These are phyloP conservation scores for Citrus sp. DNA, from an alignment of 345 rosid genomes.

Conservation along the genomic window DNA sequence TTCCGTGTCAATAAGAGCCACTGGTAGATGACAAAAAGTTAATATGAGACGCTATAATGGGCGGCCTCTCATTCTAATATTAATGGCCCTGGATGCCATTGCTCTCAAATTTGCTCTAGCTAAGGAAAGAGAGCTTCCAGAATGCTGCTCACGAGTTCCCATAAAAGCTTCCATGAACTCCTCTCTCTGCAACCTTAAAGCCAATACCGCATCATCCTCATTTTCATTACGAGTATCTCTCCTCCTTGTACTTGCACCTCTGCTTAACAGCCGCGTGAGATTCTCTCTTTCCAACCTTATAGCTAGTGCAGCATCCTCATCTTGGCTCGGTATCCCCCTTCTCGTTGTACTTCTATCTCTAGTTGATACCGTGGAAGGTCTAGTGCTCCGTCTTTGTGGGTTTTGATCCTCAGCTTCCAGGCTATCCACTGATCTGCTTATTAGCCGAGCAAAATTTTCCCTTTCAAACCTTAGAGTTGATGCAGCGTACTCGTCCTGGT, in stretches of 20 bases:
- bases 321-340: constrained; percentile 28
- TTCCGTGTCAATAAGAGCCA: not conserved
- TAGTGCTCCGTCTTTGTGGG: constrained; percentile 10
- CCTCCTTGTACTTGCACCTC: constrained; percentile 26
- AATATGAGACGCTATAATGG: constrained; percentile 1
- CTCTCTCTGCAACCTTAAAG: constrained; percentile 79
- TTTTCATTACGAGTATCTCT: constrained; percentile 44
- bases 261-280: constrained; percentile 36
- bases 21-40: too few species aligned
- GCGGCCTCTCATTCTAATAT: constrained; percentile 36
- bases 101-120: constrained; percentile 92
- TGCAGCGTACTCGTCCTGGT: constrained; percentile 45
- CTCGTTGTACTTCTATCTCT: constrained; percentile 12
- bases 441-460: constrained; percentile 49
- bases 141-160: constrained; percentile 18
- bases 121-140: constrained; percentile 30
- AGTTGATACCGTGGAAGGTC: not conserved
- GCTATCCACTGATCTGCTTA: constrained; percentile 1
- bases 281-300: constrained; percentile 70
- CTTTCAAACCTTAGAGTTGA: constrained; percentile 51
- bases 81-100: constrained; percentile 83
- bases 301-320: constrained; percentile 57
- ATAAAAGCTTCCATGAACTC: constrained; percentile 70
- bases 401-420: constrained; percentile 11
- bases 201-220: constrained; percentile 62